phyloP scores from a whole-genome alignment of 2,329 filamentous ascomycete genomes.

The Ilyonectria sp. region DNA sequence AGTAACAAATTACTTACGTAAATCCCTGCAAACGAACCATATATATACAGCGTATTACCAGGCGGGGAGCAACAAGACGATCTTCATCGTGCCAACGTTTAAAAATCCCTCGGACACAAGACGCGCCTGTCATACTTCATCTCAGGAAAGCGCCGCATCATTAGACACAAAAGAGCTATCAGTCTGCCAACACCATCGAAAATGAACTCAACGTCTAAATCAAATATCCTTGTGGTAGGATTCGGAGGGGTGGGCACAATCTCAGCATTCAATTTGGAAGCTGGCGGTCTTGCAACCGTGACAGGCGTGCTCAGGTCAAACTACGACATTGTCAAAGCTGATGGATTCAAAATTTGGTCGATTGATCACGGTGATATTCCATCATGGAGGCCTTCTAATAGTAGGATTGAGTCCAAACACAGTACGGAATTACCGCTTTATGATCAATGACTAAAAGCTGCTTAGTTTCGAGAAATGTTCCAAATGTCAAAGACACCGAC shows the following conservation, averaged over 20 bases:
- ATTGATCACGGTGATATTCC: slow-evolving; percentile 42
- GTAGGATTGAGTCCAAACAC: slow-evolving; percentile 20
- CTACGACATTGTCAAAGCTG: slow-evolving; percentile 40
- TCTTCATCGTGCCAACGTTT: no score
- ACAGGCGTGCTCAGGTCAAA: slow-evolving; percentile 46
- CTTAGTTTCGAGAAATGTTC: slow-evolving; percentile 24
- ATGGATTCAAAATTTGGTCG: slow-evolving; percentile 44
- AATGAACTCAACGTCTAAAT: no score
- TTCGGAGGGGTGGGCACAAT: slow-evolving; percentile 47
- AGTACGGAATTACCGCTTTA: neutral
- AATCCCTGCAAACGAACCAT: no score
- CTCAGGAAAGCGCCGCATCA: no score
- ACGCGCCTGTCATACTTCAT: no score
- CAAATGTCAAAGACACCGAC: slow-evolving; percentile 35
- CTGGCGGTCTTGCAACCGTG: slow-evolving; percentile 39
- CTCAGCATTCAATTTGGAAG: slow-evolving; percentile 43
- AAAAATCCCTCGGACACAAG: no score
- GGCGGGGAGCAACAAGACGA: no score
- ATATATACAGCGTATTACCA: no score
- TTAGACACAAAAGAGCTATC: no score
- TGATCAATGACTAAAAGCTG: slow-evolving; percentile 10
- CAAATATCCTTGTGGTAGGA: slow-evolving; percentile 37
- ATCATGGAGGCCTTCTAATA: slow-evolving; percentile 41
- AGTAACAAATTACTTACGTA: no score
- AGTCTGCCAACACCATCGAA: no score